Percentiles rank a stretch among this genome's conserved stretches.
These are phyloP conservation scores for Globisporangium spinosum DNA, from an alignment of 352 stramenopile species.

Conservation along the genomic window DNA sequence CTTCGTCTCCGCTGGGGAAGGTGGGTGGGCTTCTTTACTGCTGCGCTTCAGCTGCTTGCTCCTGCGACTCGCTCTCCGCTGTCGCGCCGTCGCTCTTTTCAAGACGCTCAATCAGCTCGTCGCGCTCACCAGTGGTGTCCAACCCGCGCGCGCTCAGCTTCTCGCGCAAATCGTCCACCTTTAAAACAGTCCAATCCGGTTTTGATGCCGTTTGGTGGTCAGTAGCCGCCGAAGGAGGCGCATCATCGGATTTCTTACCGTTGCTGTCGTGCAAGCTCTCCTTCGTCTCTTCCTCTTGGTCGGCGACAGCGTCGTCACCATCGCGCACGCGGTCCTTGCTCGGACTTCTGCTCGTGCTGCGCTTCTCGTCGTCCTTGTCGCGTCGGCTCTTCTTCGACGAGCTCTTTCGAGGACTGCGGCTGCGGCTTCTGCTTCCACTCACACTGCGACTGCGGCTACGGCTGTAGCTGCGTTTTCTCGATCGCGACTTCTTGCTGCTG, in stretches of 20 bases:
- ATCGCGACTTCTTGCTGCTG: slow-evolving; percentile 24
- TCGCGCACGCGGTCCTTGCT: slow-evolving; percentile 6
- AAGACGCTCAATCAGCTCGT: slow-evolving; percentile 15
- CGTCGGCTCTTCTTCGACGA: slow-evolving; percentile 13
- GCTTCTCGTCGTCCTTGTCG: slow-evolving; percentile 18
- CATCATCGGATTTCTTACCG: slow-evolving; percentile 23
- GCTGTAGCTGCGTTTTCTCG: slow-evolving; percentile 20
- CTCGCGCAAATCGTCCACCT: slow-evolving; percentile 24
- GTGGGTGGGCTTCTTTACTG: not conserved
- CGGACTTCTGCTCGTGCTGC: slow-evolving; percentile 22
- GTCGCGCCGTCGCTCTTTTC: slow-evolving; percentile 1
- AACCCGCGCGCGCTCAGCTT: slow-evolving; percentile 18
- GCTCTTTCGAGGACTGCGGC: slow-evolving; percentile 22
- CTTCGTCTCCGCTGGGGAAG: not conserved
- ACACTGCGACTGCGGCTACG: slow-evolving; percentile 34
- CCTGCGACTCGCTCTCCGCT: not conserved
- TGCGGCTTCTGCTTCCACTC: slow-evolving; percentile 30
- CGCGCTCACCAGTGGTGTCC: slow-evolving; percentile 18
- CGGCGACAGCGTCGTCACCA: not conserved
- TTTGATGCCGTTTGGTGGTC: slow-evolving; percentile 15
- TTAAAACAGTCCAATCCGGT: slow-evolving; percentile 25
- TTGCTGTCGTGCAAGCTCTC: slow-evolving; percentile 20
- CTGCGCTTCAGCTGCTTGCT: not conserved
- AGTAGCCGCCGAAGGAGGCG: slow-evolving; percentile 12
- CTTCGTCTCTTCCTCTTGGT: slow-evolving; percentile 17